Evolutionary conservation across 441 rosid species (phyloP).

Genomic region (Metrosideros polymorpha): DNA sequence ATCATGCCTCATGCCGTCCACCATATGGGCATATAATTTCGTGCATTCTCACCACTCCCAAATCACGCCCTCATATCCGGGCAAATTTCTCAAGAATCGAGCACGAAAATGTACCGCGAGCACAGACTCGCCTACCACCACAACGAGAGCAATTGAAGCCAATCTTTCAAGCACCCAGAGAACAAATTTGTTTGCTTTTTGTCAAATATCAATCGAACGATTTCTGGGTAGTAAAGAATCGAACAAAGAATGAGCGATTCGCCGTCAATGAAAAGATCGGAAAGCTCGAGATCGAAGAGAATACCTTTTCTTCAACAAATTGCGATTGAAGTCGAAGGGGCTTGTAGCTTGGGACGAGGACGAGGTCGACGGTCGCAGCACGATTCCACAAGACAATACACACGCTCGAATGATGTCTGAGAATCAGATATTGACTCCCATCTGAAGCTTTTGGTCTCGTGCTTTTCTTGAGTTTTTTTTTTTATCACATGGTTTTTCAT

Average conservation of each 20-base stretch:
- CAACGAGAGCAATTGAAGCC: not conserved
- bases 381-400: not conserved
- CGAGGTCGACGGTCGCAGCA: not conserved
- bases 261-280: not conserved
- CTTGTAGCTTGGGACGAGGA: not conserved
- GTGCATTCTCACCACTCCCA: not conserved
- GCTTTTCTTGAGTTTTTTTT: not conserved
- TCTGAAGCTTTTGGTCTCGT: not conserved
- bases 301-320: not conserved
- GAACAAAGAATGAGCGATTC: not conserved
- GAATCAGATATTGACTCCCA: not conserved
- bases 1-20: not conserved
- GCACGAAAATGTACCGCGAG: not conserved
- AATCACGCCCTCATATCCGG: not conserved
- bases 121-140: not conserved
- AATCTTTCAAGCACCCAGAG: not conserved
- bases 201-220: not conserved
- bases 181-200: not conserved
- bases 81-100: not conserved
- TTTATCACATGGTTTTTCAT: too few species aligned
- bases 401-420: not conserved
- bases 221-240: not conserved
- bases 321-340: not conserved
- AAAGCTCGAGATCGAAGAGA: not conserved
- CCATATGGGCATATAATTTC: not conserved